Evolutionary conservation across 129 eudicot species (phyloP).

Genomic region (Solidago caesia): DNA sequence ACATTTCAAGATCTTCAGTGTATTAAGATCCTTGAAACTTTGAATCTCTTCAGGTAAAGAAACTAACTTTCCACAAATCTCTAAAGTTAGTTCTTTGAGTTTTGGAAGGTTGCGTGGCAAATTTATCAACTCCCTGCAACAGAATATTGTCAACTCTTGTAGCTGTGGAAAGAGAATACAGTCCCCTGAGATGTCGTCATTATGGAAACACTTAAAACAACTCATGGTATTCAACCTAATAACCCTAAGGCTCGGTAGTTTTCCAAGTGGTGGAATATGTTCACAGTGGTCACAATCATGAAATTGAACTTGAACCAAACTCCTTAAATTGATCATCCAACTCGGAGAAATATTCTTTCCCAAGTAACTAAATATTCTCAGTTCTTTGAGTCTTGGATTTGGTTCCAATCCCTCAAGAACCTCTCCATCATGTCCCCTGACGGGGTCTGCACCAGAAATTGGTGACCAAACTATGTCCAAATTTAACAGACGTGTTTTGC

Average conservation of each 20-base stretch:
- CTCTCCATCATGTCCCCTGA: slow-evolving; percentile 3
- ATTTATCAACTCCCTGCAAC: background rate
- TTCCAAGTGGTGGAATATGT: slow-evolving; percentile 16
- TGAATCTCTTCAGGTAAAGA: background rate
- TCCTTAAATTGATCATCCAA: too few relatives aligned
- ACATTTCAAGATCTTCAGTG: background rate
- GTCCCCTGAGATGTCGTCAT: slow-evolving; percentile 11
- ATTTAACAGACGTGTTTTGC: background rate
- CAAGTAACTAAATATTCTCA: too few relatives aligned
- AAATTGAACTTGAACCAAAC: background rate
- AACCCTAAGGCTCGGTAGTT: slow-evolving; percentile 19
- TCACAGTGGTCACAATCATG: background rate
- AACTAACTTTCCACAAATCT: background rate
- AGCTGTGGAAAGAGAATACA: background rate
- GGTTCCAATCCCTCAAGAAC: background rate
- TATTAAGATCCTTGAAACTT: background rate
- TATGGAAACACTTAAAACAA: slow-evolving; percentile 1
- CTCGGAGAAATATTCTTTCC: too few relatives aligned
- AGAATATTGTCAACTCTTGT: background rate
- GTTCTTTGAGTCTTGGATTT: too few relatives aligned
- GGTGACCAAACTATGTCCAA: background rate
- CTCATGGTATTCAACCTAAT: background rate
- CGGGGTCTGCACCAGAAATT: background rate
- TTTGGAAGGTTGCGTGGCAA: slow-evolving; percentile 18
- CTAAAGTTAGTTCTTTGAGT: background rate